Evolutionary conservation across 1,284 basidiomycete genomes (phyloP).

Genomic region (Malassezia restricta): DNA sequence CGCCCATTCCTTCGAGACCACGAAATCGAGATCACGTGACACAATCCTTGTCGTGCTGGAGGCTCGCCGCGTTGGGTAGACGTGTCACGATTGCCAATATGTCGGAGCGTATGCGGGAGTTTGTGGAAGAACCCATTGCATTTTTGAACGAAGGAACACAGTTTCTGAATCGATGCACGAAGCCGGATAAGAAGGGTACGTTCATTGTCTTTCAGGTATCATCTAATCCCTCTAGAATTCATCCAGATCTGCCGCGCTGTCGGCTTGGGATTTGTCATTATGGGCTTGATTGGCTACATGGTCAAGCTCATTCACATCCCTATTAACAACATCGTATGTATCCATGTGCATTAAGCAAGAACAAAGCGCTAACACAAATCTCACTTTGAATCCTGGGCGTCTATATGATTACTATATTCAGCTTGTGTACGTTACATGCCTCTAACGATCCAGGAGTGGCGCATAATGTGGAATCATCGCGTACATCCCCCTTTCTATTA

Average conservation of each 20-base stretch:
- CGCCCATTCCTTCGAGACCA: too few relatives aligned
- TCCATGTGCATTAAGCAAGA: neutral
- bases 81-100: conserved; percentile 47
- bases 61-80: neutral
- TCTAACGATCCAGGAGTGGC: too few relatives aligned
- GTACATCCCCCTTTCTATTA: too few relatives aligned
- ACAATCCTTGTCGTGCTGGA: neutral
- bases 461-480: too few relatives aligned
- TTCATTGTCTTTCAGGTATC: conserved; percentile 3
- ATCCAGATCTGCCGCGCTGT: conserved; percentile 45
- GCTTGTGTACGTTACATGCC: conserved; percentile 14
- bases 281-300: conserved; percentile 47
- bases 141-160: conserved; percentile 87
- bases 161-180: conserved; percentile 92
- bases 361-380: conserved; percentile 2
- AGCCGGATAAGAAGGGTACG: conserved; percentile 85
- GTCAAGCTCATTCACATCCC: conserved; percentile 46
- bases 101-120: conserved; percentile 81
- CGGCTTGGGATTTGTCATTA: conserved; percentile 42
- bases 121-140: conserved; percentile 78
- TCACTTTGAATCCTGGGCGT: too few relatives aligned
- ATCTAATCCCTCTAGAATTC: conserved; percentile 26
- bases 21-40: too few relatives aligned
- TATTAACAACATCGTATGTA: conserved; percentile 45
- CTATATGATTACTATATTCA: neutral